Percentiles rank a stretch among this genome's conserved stretches.
These are phyloP conservation scores for Musa itinerans DNA, from an alignment of 176 grass and related monocot species.

Conservation along the genomic window DNA sequence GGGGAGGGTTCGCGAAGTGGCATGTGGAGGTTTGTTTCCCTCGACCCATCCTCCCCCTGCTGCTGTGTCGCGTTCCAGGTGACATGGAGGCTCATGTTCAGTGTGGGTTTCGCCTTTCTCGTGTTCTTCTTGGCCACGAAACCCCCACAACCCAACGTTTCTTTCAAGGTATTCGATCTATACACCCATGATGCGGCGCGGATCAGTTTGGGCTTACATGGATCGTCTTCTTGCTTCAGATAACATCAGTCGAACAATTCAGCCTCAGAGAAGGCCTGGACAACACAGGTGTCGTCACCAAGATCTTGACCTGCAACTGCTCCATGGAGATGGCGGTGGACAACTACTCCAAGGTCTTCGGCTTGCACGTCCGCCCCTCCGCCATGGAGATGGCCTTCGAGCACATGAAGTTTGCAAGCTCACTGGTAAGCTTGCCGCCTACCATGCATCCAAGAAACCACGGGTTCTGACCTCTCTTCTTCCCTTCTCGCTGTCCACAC, in stretches of 20 bases:
- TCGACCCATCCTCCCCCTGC: slow-evolving; percentile 53
- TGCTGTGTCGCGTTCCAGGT: slow-evolving; percentile 73
- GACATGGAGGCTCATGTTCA: slow-evolving; percentile 53
- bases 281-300: slow-evolving; percentile 69
- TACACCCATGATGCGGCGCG: not conserved
- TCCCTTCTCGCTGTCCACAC: not conserved
- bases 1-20: slow-evolving; percentile 15
- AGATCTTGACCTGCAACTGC: slow-evolving; percentile 75
- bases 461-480: not conserved
- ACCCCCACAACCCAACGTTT: slow-evolving; percentile 38
- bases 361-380: slow-evolving; percentile 42
- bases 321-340: slow-evolving; percentile 65
- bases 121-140: slow-evolving; percentile 72
- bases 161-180: slow-evolving; percentile 34
- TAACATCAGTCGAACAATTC: slow-evolving; percentile 48
- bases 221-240: slow-evolving; percentile 2
- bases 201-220: no score
- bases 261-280: slow-evolving; percentile 75
- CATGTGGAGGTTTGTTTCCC: slow-evolving; percentile 56
- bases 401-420: slow-evolving; percentile 51
- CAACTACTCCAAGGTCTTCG: slow-evolving; percentile 79
- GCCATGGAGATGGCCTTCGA: slow-evolving; percentile 49
- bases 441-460: no score
- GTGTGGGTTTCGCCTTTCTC: slow-evolving; percentile 49
- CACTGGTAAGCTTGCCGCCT: slow-evolving; percentile 19